Evolutionary conservation across 73 alveolate genomes (phyloP), one percentile per base, ranked within the genome.

Genomic region (Paramecium caudatum): DNA sequence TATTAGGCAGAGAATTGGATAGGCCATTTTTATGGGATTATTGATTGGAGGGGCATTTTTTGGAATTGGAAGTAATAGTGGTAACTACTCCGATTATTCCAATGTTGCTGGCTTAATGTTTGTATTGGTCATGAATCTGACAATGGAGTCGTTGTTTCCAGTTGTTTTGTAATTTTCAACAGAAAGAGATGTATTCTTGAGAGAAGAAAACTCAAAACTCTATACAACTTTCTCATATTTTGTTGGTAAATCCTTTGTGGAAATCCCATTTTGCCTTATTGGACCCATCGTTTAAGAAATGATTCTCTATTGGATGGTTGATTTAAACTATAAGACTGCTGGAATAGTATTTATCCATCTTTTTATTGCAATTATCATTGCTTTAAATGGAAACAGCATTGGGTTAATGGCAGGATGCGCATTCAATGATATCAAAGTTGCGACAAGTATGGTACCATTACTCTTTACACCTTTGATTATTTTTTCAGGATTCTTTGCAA

Each of bases 401-500:
- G 84, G 47, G 84, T 49, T 5, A 68, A 43, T 37, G 47, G 61
- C n/a, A 3, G 94, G 96, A 3, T 70, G 95, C 50, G 36, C 50
- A 34, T 90, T 94, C 61, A 39, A 46, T 19, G 82, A 82, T 63
- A 45, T 91, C 7, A 86, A 68, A 21, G 90, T 91, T 3, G 95
- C 96, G 2, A 85, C 82, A 3, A 70, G 70, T 7, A 43, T 82
- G 17, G 82, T 91, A 5, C 94, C 95, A 3, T 61, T 62, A 4
- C 37, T 90, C 0, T 19, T 91, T 19, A 49, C 93, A 74, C 98
- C 96, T 0, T 45, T 82, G 13, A 91, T 93, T 5, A 62, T 95
- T 5, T 91, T 95, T 27, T 95, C 96, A 1, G 98, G 98, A 5
- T 90, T 61, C 62, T 91, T 93, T 34, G 65, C 94, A 6, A 93